Percentiles rank a stretch among this genome's conserved stretches.
These are phyloP conservation scores for Herpetomonas samuelpessoai DNA, from an alignment of 208 protist genomes.

Conservation along the genomic window DNA sequence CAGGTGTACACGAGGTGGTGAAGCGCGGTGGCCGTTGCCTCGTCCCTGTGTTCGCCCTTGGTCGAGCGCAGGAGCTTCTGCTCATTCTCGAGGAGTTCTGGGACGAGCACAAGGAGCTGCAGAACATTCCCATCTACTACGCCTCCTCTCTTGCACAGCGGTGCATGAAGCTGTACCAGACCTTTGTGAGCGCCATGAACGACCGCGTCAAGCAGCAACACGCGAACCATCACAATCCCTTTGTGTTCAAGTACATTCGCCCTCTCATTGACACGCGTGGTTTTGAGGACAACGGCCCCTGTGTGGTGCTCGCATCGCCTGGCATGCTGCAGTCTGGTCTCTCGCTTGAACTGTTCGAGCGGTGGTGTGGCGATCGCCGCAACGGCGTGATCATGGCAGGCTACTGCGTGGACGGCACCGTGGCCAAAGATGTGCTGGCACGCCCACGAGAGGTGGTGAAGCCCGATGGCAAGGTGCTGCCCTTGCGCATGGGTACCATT, in stretches of 20 bases:
- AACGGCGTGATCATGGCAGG: slow-evolving; percentile 98
- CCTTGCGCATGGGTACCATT: slow-evolving; percentile 91
- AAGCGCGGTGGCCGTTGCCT: slow-evolving; percentile 94
- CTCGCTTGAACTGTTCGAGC: slow-evolving; percentile 98
- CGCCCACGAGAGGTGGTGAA: slow-evolving; percentile 89
- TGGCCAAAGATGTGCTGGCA: slow-evolving; percentile 92
- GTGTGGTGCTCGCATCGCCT: slow-evolving; percentile 94
- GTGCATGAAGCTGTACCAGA: slow-evolving; percentile 98
- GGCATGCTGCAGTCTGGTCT: slow-evolving; percentile 98
- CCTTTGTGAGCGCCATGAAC: slow-evolving; percentile 98
- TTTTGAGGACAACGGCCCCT: slow-evolving; percentile 94
- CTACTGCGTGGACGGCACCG: slow-evolving; percentile 97
- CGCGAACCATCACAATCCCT: slow-evolving; percentile 94
- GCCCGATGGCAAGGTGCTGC: slow-evolving; percentile 86
- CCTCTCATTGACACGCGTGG: slow-evolving; percentile 87
- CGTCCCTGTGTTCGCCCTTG: slow-evolving; percentile 98
- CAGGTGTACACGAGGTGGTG: slow-evolving; percentile 92
- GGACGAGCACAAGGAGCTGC: slow-evolving; percentile 95
- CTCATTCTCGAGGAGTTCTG: slow-evolving; percentile 99
- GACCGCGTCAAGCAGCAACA: slow-evolving; percentile 92
- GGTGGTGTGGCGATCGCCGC: slow-evolving; percentile 94
- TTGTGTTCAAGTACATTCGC: slow-evolving; percentile 97
- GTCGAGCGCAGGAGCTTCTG: slow-evolving; percentile 97
- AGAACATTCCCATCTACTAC: slow-evolving; percentile 98
- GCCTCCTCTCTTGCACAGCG: slow-evolving; percentile 97